Evolutionary conservation across 805 yeast genomes (phyloP).

Genomic region (Barnettozyma siamensis): DNA sequence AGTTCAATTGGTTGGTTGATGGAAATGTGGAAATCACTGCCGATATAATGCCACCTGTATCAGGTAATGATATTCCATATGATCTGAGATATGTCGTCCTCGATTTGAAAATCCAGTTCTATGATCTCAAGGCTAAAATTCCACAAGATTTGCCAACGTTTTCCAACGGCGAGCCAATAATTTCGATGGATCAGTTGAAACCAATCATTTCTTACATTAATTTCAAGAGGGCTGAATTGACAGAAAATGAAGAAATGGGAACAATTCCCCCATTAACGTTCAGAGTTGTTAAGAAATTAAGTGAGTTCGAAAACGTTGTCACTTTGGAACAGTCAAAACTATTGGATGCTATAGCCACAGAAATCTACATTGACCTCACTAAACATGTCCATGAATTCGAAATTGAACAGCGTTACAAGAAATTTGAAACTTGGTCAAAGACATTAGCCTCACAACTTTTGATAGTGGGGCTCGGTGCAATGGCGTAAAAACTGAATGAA

Average conservation of each 20-base stretch:
- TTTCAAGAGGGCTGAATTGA: slow-evolving; percentile 27
- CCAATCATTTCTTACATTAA: slow-evolving; percentile 60
- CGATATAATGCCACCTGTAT: slow-evolving; percentile 65
- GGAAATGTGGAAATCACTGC: slow-evolving; percentile 68
- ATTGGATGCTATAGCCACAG: slow-evolving; percentile 48
- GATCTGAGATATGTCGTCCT: slow-evolving; percentile 52
- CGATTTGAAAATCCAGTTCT: slow-evolving; percentile 59
- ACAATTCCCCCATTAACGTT: slow-evolving; percentile 28
- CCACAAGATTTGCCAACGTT: slow-evolving; percentile 45
- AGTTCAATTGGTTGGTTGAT: slow-evolving; percentile 64
- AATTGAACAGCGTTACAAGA: slow-evolving; percentile 35
- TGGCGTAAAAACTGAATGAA: too few species aligned
- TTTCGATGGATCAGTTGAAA: slow-evolving; percentile 53
- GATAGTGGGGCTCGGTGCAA: slow-evolving; percentile 53
- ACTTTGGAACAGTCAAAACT: slow-evolving; percentile 39
- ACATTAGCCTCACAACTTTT: slow-evolving; percentile 53
- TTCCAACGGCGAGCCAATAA: slow-evolving; percentile 50
- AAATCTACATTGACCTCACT: slow-evolving; percentile 50
- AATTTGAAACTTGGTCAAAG: slow-evolving; percentile 52
- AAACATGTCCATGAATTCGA: slow-evolving; percentile 52
- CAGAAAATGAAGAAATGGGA: slow-evolving; percentile 19
- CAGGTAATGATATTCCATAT: slow-evolving; percentile 23
- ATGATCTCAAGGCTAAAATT: slow-evolving; percentile 51
- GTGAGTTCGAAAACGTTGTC: slow-evolving; percentile 35
- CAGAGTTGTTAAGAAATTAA: slow-evolving; percentile 41